Conservation (phyloP, 2,329 filamentous ascomycete species). For the Pyrenophora seminiperda region DNA sequence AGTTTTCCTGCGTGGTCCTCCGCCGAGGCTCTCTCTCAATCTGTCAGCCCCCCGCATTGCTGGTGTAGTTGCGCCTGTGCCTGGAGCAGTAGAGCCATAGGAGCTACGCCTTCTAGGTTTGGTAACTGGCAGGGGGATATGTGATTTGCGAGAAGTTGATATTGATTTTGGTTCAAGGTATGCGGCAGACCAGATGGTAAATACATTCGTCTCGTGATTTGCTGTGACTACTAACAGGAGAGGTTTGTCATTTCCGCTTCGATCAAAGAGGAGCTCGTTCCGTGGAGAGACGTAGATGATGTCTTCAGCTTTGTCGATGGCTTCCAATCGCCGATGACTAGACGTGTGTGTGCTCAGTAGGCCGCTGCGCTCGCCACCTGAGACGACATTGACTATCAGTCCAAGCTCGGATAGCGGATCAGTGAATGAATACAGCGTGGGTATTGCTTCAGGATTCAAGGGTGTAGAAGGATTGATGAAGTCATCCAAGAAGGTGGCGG, state of each 20-base stretch:
- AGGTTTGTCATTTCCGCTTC: conserved; percentile 50
- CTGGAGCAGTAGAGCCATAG: conserved; percentile 59
- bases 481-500: conserved; percentile 40
- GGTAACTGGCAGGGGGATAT: conserved; percentile 44
- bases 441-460: conserved; percentile 60
- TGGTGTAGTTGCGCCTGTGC: conserved; percentile 78
- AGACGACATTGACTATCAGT: conserved; percentile 65
- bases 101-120: conserved; percentile 68
- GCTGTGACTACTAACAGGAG: conserved; percentile 79
- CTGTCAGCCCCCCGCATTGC: conserved; percentile 64
- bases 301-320: conserved; percentile 78
- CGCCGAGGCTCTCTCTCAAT: conserved; percentile 78
- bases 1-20: conserved; percentile 52
- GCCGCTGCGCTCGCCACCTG: conserved; percentile 34
- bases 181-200: conserved; percentile 82
- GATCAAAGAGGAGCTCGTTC: conserved; percentile 59
- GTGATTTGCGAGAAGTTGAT: conserved; percentile 49
- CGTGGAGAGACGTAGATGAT: conserved; percentile 79
- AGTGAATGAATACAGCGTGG: conserved; percentile 79
- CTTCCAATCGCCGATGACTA: conserved; percentile 52
- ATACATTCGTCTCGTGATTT: conserved; percentile 75
- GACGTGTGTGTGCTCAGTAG: conserved; percentile 39
- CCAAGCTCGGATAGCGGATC: conserved; percentile 87
- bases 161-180: conserved; percentile 72
- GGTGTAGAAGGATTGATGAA: conserved; percentile 32